Evolutionary conservation across 345 rosid genomes (phyloP), one percentile per base, ranked within the genome.

Genomic region (Aquilaria sinensis): DNA sequence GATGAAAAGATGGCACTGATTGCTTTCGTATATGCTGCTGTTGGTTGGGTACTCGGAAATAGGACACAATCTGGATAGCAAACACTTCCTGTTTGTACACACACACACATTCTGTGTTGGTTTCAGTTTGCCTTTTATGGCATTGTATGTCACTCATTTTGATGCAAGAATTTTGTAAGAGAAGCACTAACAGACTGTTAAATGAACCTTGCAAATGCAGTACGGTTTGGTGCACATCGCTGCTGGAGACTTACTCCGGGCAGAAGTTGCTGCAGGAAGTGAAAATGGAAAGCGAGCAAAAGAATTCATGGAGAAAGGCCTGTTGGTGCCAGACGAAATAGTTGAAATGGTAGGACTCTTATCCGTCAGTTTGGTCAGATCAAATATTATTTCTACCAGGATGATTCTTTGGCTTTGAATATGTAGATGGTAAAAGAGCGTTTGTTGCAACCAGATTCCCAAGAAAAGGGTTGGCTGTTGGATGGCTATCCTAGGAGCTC

Each of bases 401-500:
- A 51, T 74, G 52, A 59, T 72, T 67, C 45, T 10, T 56, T 66
- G 52, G 13, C 47, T 67, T 70, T 75, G 41, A 23, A 67, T 11
- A 53, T 73, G 60, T 56, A 85, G 95, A 86, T 93, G 98, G 97
- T 93, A 49, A 93, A 86, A 83, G 89, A 90, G 46, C 88, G 92
- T 52, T 71, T 93, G 14, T 67, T 70, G 30, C 86, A 80, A 80
- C 76, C 84, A 9, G 97, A 93, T 78, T 81, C 97, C 66, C 67
- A 74, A 68, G 80, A 84, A 72, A 85, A 78, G 9, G 98, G 97
- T 31, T 93, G 98, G 98, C 96, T 93, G 77, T 78, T 93, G 69
- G 98, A 93, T 86, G 98, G 97, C 67, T 93, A 86, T 51, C 98
- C 98, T 47, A 78, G 98, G 73, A 93, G 98, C 77, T 72, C 67